Conservation (phyloP, 2,329 filamentous ascomycete species). For the Bipolaris oryzae region DNA sequence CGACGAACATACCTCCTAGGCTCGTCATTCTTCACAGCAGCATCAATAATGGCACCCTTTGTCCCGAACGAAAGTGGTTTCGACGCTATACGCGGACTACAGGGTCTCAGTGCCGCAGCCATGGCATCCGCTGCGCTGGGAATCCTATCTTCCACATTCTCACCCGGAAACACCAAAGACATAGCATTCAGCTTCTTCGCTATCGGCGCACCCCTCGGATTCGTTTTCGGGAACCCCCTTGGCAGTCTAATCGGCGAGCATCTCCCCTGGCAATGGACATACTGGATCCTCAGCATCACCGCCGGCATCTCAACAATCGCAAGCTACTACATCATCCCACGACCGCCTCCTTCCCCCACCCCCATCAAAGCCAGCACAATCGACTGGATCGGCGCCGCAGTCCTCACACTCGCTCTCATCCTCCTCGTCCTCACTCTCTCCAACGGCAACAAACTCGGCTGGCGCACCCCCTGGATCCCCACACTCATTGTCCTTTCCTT, state of each 20-base stretch:
- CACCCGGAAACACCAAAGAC: conserved; percentile 71
- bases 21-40: conserved; percentile 66
- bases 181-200: conserved; percentile 63
- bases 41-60: conserved; percentile 67
- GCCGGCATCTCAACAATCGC: conserved; percentile 62
- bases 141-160: conserved; percentile 70
- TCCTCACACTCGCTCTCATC: conserved; percentile 67
- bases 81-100: conserved; percentile 68
- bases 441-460: conserved; percentile 72
- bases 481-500: conserved; percentile 64
- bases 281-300: conserved; percentile 66
- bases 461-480: conserved; percentile 67
- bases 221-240: conserved; percentile 68
- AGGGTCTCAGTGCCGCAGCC: conserved; percentile 70
- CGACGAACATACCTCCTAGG: conserved; percentile 68
- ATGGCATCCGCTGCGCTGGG: conserved; percentile 75
- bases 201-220: conserved; percentile 68
- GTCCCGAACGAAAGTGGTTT: conserved; percentile 71
- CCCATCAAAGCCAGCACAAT: conserved; percentile 55
- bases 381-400: conserved; percentile 69
- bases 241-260: conserved; percentile 69
- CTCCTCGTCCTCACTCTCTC: conserved; percentile 70
- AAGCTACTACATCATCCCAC: conserved; percentile 66
- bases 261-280: conserved; percentile 44
- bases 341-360: conserved; percentile 47